phyloP scores from a whole-genome alignment of 768 basidiomycete genomes.

The Strobilomyces dryophilus region DNA sequence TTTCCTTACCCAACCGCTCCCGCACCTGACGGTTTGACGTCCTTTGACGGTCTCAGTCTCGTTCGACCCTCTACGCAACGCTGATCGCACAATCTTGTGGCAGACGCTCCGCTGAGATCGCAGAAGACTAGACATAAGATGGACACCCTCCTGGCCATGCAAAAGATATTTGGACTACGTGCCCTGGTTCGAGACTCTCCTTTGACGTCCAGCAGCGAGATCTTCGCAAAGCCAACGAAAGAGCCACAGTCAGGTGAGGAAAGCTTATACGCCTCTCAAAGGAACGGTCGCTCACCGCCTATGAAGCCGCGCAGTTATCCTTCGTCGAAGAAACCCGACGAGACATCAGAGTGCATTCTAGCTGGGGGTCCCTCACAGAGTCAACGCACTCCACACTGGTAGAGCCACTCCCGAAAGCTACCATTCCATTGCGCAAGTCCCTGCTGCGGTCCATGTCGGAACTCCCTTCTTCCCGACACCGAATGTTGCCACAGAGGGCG shows the following conservation, averaged over 20 bases:
- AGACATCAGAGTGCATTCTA: background rate
- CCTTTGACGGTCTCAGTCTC: background rate
- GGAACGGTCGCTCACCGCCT: slow-evolving; percentile 1
- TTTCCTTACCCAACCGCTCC: background rate
- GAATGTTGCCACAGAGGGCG: background rate
- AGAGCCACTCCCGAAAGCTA: background rate
- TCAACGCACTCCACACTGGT: background rate
- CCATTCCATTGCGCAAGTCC: background rate
- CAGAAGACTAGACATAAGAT: slow-evolving; percentile 1
- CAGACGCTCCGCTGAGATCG: background rate
- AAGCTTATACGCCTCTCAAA: too few relatives aligned
- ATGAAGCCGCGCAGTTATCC: background rate
- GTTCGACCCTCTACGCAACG: background rate
- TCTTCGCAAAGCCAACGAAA: background rate
- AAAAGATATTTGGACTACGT: background rate
- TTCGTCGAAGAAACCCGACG: background rate
- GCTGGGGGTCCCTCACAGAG: background rate
- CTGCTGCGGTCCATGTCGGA: background rate
- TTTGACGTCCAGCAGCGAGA: background rate
- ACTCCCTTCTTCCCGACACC: background rate
- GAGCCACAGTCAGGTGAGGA: slow-evolving; percentile 9
- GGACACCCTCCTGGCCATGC: background rate
- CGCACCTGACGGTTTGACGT: background rate
- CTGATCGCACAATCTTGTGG: background rate
- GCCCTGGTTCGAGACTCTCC: background rate